phyloP scores from a whole-genome alignment of 129 eudicot species.

The Logfia minima region DNA sequence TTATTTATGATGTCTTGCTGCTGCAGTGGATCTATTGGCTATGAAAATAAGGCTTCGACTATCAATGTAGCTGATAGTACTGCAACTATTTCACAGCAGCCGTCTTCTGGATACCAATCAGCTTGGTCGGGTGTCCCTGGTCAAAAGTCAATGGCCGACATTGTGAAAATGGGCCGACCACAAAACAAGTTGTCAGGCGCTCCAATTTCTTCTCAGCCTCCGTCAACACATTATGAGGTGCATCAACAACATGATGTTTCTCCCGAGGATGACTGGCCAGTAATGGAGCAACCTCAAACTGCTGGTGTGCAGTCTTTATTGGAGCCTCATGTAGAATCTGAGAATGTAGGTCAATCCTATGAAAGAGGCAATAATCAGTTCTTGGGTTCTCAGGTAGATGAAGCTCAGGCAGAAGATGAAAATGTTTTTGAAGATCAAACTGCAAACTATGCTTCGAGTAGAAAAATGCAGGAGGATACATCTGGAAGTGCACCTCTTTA shows the following conservation, averaged over 20 bases:
- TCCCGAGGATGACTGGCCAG: constrained; percentile 75
- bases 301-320: constrained; percentile 32
- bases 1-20: constrained; percentile 5
- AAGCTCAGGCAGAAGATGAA: constrained; percentile 54
- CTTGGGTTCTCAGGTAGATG: constrained; percentile 44
- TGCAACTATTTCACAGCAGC: constrained; percentile 46
- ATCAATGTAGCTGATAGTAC: constrained; percentile 40
- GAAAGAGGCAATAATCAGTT: constrained; percentile 41
- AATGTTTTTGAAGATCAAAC: constrained; percentile 39
- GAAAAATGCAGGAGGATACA: constrained; percentile 46
- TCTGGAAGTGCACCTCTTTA: constrained; percentile 50
- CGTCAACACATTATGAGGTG: constrained; percentile 36
- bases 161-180: constrained; percentile 97
- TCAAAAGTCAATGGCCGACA: constrained; percentile 92
- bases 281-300: constrained; percentile 60
- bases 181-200: constrained; percentile 49
- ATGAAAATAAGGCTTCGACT: constrained; percentile 48
- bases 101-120: constrained; percentile 62
- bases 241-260: constrained; percentile 38
- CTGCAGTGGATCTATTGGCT: constrained; percentile 55
- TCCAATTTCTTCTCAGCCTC: constrained; percentile 38
- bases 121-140: constrained; percentile 75
- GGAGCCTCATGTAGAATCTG: constrained; percentile 48
- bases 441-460: constrained; percentile 45
- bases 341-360: constrained; percentile 46